phyloP scores from a whole-genome alignment of 2,329 filamentous ascomycete species.

The Diaporthe amygdali region DNA sequence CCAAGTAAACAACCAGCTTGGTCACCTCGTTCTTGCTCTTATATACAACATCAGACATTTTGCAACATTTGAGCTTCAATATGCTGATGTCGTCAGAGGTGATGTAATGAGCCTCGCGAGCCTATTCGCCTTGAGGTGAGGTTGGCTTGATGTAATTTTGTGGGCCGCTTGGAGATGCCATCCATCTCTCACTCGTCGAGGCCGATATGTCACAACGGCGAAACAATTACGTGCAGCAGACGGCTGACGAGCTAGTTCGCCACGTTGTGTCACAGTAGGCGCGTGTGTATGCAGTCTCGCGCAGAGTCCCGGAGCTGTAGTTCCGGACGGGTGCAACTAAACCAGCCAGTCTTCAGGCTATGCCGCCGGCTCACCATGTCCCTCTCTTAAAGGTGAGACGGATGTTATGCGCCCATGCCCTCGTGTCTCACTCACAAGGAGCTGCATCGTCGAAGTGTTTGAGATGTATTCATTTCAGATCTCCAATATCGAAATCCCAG shows the following conservation, averaged over 20 bases:
- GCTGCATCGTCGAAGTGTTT: neutral
- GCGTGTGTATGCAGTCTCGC: neutral
- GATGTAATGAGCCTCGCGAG: slow-evolving; percentile 8
- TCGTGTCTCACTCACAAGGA: neutral
- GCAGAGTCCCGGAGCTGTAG: neutral
- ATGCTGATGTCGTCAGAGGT: slow-evolving; percentile 11
- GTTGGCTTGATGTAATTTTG: slow-evolving; percentile 17
- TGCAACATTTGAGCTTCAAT: neutral
- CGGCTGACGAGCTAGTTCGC: neutral
- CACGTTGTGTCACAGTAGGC: neutral
- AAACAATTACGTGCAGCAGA: neutral
- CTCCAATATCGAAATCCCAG: neutral
- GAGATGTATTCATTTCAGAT: neutral
- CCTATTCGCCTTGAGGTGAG: neutral
- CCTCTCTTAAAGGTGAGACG: neutral
- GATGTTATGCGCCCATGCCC: neutral
- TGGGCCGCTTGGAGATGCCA: neutral
- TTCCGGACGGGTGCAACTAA: neutral
- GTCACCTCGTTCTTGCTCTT: neutral
- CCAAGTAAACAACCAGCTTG: neutral
- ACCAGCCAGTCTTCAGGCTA: neutral
- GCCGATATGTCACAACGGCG: neutral
- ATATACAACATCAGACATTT: neutral
- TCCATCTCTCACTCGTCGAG: neutral
- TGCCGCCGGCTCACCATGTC: too few relatives aligned